phyloP scores from a whole-genome alignment of 2,329 filamentous ascomycete species.

The Venturia aucupariae region DNA sequence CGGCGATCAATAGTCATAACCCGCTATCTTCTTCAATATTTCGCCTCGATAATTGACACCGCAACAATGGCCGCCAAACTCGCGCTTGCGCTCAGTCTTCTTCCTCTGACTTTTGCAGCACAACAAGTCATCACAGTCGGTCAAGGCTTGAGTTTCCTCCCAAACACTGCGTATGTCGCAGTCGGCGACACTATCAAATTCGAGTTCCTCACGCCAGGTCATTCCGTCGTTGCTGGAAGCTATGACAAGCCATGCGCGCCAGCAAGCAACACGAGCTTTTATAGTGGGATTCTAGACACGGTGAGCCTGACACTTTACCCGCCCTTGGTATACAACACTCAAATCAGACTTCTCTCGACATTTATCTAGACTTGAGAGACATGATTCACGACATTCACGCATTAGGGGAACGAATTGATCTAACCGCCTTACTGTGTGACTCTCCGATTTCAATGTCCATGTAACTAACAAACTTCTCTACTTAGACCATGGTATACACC shows the following conservation, averaged over 20 bases:
- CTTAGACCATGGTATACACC: neutral
- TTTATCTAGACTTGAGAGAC: neutral
- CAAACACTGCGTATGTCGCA: conserved; percentile 25
- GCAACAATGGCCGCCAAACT: neutral
- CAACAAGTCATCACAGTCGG: neutral
- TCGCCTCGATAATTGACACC: neutral
- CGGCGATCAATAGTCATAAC: neutral
- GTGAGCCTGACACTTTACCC: neutral
- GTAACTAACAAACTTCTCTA: neutral
- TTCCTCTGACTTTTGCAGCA: neutral
- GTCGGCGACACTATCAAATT: conserved; percentile 30
- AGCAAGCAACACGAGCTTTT: conserved; percentile 24
- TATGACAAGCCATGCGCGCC: conserved; percentile 28
- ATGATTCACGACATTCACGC: too few species aligned
- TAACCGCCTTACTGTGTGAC: too few species aligned
- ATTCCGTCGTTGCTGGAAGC: conserved; percentile 29
- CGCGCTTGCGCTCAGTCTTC: neutral
- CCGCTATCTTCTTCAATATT: neutral
- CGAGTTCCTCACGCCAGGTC: conserved; percentile 31
- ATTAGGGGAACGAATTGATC: too few species aligned
- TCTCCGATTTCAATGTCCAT: neutral
- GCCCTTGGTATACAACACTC: too few species aligned
- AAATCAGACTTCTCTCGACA: neutral
- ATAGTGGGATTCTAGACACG: conserved; percentile 21
- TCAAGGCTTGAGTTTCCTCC: conserved; percentile 24